Evolutionary conservation across 768 basidiomycete species (phyloP), one percentile per base, ranked within the genome.

Genomic region (Suillus lakei): DNA sequence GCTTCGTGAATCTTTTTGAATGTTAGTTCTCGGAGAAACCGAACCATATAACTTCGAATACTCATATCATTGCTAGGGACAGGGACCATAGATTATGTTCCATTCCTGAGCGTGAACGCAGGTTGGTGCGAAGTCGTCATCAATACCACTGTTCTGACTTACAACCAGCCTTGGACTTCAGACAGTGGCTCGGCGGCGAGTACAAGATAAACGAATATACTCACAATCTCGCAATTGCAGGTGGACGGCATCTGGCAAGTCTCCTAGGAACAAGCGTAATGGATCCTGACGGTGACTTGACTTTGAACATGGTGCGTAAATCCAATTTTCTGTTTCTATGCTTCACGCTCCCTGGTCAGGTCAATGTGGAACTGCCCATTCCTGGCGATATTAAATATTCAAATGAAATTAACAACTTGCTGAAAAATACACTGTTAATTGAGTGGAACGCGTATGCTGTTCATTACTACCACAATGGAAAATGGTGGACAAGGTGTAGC

Each of bases 171-270:
- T 73, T 94, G 5, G 84, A 88, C 36, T 95, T 95, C 78, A 86
- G 94, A 34, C 71, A 83, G 64, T 85, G 85, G 79, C 75, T 94
- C 2, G 93, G 94, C 1, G 93, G 94, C 7, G 93, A 96, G 74
- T 74, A 83, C 30, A 82, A 80, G 53, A 95, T 96, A 65, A 86
- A 85, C 68, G 77, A 78, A 9, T 94, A 95, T 73, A 92, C 88
- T 68, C 90, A 88, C 73, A 70, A 80, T 10, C 81, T 94, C 7
- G 94, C 92, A 4, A 65, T 91, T 3, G 73, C 83, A 51, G 94
- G 92, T 9, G 93, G 91, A 0, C 82, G 80, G 65, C 71, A 73
- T 12, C 78, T 94, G 9, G 87, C 88, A 1, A 79, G 86, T 64
- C 75, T 86, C 9, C 80, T 93, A 48, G 86, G 85, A 1, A 94